phyloP scores from a whole-genome alignment of 345 rosid species.

The Camelina hispida region DNA sequence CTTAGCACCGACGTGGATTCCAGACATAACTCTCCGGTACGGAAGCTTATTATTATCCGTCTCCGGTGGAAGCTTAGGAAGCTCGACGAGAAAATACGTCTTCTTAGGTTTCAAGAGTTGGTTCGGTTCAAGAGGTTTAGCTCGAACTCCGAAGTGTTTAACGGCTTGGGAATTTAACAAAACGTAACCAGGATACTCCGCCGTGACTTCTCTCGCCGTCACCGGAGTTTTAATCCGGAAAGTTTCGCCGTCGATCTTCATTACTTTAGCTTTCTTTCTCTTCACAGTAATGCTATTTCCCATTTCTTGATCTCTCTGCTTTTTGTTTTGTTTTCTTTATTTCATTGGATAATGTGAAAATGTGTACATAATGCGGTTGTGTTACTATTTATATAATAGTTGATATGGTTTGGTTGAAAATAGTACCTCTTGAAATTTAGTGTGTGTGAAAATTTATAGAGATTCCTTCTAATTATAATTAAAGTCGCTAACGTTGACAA shows the following conservation, averaged over 20 bases:
- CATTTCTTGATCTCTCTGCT: conserved; percentile 47
- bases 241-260: conserved; percentile 87
- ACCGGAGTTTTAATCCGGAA: conserved; percentile 70
- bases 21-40: conserved; percentile 73
- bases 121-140: conserved; percentile 72
- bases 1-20: conserved; percentile 77
- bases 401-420: not conserved
- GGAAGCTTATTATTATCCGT: conserved; percentile 44
- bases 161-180: conserved; percentile 79
- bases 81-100: conserved; percentile 78
- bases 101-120: conserved; percentile 63
- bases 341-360: conserved; percentile 25
- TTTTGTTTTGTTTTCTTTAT: not conserved
- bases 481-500: conserved; percentile 42
- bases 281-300: conserved; percentile 71
- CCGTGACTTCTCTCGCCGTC: conserved; percentile 61
- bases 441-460: conserved; percentile 34
- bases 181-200: conserved; percentile 78
- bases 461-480: conserved; percentile 26
- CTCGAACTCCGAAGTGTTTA: conserved; percentile 73
- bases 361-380: not conserved
- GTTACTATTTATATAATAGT: conserved; percentile 25
- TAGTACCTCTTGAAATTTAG: conserved; percentile 2
- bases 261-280: conserved; percentile 64
- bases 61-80: conserved; percentile 58